phyloP scores from a whole-genome alignment of 306 rosid species.

The Vigna trinervia region DNA sequence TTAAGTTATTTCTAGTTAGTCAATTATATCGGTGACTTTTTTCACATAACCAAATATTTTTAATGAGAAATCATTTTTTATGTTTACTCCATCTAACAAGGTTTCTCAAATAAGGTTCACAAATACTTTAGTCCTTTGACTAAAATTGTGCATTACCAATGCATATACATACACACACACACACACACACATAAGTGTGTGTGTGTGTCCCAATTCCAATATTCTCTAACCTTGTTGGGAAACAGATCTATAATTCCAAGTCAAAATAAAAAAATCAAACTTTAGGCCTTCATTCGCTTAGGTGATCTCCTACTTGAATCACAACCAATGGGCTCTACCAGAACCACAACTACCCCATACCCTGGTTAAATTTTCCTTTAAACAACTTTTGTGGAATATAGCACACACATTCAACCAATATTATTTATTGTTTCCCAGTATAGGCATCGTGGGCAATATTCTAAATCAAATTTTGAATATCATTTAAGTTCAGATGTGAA shows the following conservation, averaged over 20 bases:
- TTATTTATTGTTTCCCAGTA: slow-evolving; percentile 7
- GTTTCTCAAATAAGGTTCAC: too few species aligned
- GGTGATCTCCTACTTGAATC: not conserved
- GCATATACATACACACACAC: too few species aligned
- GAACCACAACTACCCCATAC: not conserved
- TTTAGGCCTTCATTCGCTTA: not conserved
- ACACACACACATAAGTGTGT: too few species aligned
- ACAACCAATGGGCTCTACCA: not conserved
- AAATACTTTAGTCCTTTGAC: too few species aligned
- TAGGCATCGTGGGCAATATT: not conserved
- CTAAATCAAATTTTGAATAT: slow-evolving; percentile 3
- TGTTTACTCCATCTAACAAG: too few species aligned
- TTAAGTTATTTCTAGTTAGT: too few species aligned
- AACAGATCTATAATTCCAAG: not conserved
- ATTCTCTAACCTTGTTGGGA: not conserved
- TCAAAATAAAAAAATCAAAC: not conserved
- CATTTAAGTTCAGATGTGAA: slow-evolving; percentile 4
- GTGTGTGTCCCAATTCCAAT: too few species aligned
- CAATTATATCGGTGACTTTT: too few species aligned
- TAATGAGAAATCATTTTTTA: too few species aligned
- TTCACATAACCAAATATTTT: too few species aligned
- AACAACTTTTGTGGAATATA: not conserved
- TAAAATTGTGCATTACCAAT: too few species aligned
- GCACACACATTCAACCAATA: not conserved
- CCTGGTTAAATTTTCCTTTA: not conserved